A percentile compares a stretch with the other conserved stretches of the same genome.
These are phyloP conservation scores for Leccinum variabile DNA, from an alignment of 1,284 basidiomycete genomes.

Conservation along the genomic window DNA sequence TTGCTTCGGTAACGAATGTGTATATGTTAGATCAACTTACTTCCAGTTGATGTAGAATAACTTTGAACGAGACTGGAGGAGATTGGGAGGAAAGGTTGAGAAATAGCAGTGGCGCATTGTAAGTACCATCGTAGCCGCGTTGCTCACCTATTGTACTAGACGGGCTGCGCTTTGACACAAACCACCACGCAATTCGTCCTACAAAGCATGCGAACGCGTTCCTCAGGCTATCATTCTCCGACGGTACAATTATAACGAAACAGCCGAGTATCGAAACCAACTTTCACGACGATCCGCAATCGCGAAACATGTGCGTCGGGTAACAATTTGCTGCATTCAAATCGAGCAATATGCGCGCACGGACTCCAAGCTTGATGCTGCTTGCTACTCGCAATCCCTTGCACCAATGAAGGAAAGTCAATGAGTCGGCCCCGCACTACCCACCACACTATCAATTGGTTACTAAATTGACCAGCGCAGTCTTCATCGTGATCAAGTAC, in stretches of 20 bases:
- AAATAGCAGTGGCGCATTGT: too few species aligned
- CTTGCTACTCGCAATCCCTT: not conserved
- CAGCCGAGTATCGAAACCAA: too few species aligned
- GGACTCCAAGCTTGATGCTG: not conserved
- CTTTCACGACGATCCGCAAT: too few species aligned
- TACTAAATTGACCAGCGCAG: too few species aligned
- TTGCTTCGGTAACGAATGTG: not conserved
- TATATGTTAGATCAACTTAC: not conserved
- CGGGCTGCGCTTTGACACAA: too few species aligned
- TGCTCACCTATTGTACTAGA: too few species aligned
- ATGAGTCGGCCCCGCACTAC: not conserved
- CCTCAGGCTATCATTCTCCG: not conserved
- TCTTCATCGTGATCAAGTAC: not conserved
- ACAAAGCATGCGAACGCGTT: not conserved
- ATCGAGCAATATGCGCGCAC: not conserved
- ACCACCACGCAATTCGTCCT: not conserved
- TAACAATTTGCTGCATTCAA: not conserved
- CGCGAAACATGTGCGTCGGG: too few species aligned
- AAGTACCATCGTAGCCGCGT: too few species aligned
- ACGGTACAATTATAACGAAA: too few species aligned
- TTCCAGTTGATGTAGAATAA: not conserved
- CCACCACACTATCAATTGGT: not conserved
- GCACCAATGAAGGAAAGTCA: not conserved
- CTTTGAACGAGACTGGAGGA: not conserved
- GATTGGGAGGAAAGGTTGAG: too few species aligned